Evolutionary conservation across 305 asterid genomes (phyloP), one percentile per base, ranked within the genome.

Genomic region (Ajuga reptans): DNA sequence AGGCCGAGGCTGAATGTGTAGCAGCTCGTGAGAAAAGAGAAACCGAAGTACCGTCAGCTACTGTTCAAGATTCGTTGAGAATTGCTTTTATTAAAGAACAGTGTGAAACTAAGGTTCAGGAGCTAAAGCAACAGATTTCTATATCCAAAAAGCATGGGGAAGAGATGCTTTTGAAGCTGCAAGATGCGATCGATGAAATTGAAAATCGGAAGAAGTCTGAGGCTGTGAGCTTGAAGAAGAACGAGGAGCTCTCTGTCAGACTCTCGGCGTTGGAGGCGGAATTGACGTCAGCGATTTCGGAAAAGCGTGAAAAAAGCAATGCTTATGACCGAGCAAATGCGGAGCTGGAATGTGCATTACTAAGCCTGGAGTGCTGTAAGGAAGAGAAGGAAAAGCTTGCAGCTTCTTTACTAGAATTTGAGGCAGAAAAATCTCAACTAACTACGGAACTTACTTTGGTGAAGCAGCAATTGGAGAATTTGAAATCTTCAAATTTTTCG

Each of bases 311-410:
- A 60, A 88, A 79, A 66, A 77, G 73, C 68, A 91, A 82, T 14
- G 86, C 84, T 68, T 90, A 78, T 74, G 99, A 94, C 69, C 71
- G 93, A 31, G 70, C 79, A 74, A 83, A 83, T 77, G 89, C 96
- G 51, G 97, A 91, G 82, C 81, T 91, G 81, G 99, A 94, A 75
- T 94, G 97, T 75, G 95, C 97, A 11, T 64, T 81, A 15, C 86
- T 91, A 60, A 91, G 97, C 86, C 83, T 91, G 34, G 99, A 91
- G 81, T 94, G 99, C 71, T 94, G 98, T 83, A 94, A 83, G 89
- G 99, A 94, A 86, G 99, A 94, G 73, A 88, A 88, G 76, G 98
- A 85, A 72, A 91, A 86, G 75, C 83, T 89, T 45, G 86, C 75
- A 69, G 76, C 78, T 71, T 81, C 84, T 60, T 73, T 91, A 72